Evolutionary conservation across 1,139 yeast species (phyloP), one percentile per base, ranked within the genome.

Genomic region (Geotrichum reessii): DNA sequence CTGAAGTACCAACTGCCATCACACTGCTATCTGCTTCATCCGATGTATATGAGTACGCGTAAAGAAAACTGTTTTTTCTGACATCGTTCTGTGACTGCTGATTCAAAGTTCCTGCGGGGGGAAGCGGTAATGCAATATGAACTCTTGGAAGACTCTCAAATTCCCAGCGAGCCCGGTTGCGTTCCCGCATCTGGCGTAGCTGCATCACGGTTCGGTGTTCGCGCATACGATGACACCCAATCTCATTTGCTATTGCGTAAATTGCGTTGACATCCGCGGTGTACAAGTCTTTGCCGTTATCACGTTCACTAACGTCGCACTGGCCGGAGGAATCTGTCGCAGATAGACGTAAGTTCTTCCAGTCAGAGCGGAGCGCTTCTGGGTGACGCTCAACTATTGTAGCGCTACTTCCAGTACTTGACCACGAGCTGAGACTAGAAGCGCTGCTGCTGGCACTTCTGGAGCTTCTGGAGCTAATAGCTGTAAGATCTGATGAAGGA

Each of bases 211-310:
- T 50, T 8, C 47, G 37, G 14, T 50, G 50, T 22, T 28, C 44
- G 7, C 47, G 47, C n/a, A 47, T 33, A 9, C 47, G 24, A 21
- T 46, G 46, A n/a, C 37, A 47, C 22, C 51, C 56, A 21, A 53
- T 53, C 37, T 53, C 56, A 27, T 53, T 53, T 17, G 56, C 56
- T 6, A 53, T 44, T 11, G 24, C 27, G 47, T 53, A 53, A 4
- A 53, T 31, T 3, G 47, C 19, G 22, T 25, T 9, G 47, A 46
- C 25, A 44, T 53, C 51, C n/a, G 27, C 37, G 12, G 14, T n/a
- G 48, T 25, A 17, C 11, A n/a, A 33, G 2, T 14, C n/a, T 12
- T 33, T 33, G 14, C 17, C 14, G 17, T 33, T n/a, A 11, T 12
- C 19, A 12, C 40, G 7, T n/a, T 33, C n/a, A 11, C n/a, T 33